Evolutionary conservation across 306 rosid species (phyloP).

Genomic region (Cicer chorassanicum): DNA sequence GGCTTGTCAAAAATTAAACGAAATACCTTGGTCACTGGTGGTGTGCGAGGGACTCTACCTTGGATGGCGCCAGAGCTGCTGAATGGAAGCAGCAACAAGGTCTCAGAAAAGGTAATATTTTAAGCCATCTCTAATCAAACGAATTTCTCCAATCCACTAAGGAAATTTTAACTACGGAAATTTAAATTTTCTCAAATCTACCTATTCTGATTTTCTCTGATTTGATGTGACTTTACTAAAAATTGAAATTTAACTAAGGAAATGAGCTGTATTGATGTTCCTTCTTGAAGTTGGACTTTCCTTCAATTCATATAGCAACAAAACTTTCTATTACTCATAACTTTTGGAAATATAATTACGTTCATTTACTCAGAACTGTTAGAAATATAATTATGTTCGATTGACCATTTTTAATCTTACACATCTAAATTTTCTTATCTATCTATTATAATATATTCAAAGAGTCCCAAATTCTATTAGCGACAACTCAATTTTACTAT

Average conservation of each 20-base stretch:
- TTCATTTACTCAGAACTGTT: constrained; percentile 25
- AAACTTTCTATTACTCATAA: not conserved
- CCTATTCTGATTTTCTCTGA: not conserved
- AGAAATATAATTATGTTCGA: constrained; percentile 14
- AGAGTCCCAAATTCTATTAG: no score
- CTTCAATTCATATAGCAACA: not conserved
- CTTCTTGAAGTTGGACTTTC: constrained; percentile 26
- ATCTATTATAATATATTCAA: no score
- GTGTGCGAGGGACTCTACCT: constrained; percentile 92
- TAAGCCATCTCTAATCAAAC: constrained; percentile 27
- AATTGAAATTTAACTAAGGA: constrained; percentile 17
- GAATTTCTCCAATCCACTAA: constrained; percentile 21
- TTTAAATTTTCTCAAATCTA: not conserved
- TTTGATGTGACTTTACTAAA: not conserved
- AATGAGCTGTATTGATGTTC: constrained; percentile 28
- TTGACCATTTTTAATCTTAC: constrained; percentile 5
- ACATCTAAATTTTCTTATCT: not conserved
- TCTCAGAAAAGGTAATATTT: constrained; percentile 81
- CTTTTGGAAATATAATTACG: constrained; percentile 11
- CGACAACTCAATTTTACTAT: no score
- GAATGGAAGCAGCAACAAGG: constrained; percentile 90
- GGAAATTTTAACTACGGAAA: not conserved
- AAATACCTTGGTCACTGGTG: constrained; percentile 92
- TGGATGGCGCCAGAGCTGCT: constrained; percentile 98
- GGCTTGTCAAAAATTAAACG: constrained; percentile 94